Evolutionary conservation across 1,139 yeast species (phyloP), one percentile per base, ranked within the genome.

Genomic region (Geotrichum klebahnii): DNA sequence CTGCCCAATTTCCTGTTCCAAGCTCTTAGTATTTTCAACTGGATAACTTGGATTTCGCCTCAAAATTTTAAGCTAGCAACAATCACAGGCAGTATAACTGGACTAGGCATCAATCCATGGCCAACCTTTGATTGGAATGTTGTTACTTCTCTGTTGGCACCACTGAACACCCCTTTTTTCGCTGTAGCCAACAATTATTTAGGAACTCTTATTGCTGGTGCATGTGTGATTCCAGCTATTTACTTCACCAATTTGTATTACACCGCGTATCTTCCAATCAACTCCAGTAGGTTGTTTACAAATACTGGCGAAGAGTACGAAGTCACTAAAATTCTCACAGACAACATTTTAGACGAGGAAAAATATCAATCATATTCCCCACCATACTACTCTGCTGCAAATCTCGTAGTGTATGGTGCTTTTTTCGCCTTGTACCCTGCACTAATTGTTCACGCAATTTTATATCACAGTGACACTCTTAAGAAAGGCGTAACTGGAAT

Each of bases 1-100:
- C 38, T 81, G 17, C 86, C 86, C 12, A 68, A 70, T 50, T 79
- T 71, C 54, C 56, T 80, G 6, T 77, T 79, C 61, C 63, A 65
- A 40, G 80, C 80, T 0, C 62, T 80, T 14, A 71, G 78, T 1
- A 66, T 68, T 14, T 81, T 81, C 65, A 79, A 77, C 61, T 80
- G 85, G 84, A 73, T 77, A 63, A 75, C 81, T 3, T 81, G 86
- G 86, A 79, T 80, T 45, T 67, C 71, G 3, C 84, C 84, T 17
- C 57, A 72, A 33, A 80, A 78, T 60, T 69, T 76, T 56, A 73
- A 74, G 51, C 64, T 82, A 44, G 82, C 80, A 8, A 68, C 70
- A 8, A 68, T 82, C 36, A 78, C 82, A 1, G 88, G 87, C 2
- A 63, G 72, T n/a, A 58, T 61, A 10, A 51, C 60, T 20, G 84